Base-by-base conservation (phyloP, 1,284 basidiomycete species). In the Heimioporus retisporus region DNA sequence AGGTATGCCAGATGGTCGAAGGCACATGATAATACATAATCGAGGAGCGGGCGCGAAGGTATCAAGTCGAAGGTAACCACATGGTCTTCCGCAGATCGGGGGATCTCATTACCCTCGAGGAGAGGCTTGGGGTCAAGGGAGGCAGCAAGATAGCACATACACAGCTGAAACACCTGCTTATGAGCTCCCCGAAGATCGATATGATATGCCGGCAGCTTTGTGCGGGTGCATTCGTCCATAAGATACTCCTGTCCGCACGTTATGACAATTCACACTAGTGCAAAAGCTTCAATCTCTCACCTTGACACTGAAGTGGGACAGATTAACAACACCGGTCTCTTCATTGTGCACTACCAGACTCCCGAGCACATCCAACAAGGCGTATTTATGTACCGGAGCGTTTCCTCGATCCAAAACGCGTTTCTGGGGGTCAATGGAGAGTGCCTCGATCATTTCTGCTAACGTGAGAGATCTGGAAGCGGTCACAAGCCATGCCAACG, bases 281-380 rank as follows among this genome's bases (percentile, higher is more conserved):
- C 48, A 50, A 19, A 50, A 44, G n/a, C 13, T 10, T n/a, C 3
- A 23, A 21, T 13, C 4, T 40, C 55, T 40, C 44, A 69, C 69
- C 62, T 70, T 71, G 23, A 70, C 70, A 19, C 67, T 72, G 53
- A 69, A 70, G 51, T 69, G 69, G 10, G 70, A 72, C 6, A 70
- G 44, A n/a, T 19, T 64, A 21, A 70, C 18, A 1, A 63, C 18
- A 21, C 58, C 63, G 3, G 63, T 69, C n/a, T 51, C 35, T 40
- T 69, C 63, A 44, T 72, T 21, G 15, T 70, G 40, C 8, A 59
- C 53, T 3, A 70, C 70, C 7, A 70, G 67, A 28, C 70, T 70
- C 21, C 70, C 64, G 10, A 71, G 57, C 6, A 55, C 69, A 18
- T 56, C 63, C 56, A 70, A 46, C 21, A 63, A 63, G 21, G 59